These are phyloP conservation scores for Fibroporia radiculosa DNA, from an alignment of 768 basidiomycete genomes.

Conservation along the genomic window DNA sequence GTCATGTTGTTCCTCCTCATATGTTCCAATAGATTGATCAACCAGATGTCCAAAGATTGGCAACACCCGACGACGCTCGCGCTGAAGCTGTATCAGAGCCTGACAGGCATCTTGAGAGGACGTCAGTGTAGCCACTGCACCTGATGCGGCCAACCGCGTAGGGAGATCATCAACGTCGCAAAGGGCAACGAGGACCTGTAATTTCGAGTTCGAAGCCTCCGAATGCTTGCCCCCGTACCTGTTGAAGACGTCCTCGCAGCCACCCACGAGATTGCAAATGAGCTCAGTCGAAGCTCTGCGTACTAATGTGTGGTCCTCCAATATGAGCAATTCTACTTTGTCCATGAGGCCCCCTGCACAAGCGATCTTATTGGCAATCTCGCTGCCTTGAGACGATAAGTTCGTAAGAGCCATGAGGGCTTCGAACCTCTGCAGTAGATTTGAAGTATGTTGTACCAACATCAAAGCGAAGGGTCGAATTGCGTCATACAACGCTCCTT, in stretches of 20 bases:
- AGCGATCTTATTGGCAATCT: conserved; percentile 61
- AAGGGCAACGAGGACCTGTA: conserved; percentile 79
- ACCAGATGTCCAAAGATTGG: conserved; percentile 60
- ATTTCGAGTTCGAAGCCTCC: conserved; percentile 45
- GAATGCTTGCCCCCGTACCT: conserved; percentile 50
- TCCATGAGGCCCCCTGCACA: conserved; percentile 49
- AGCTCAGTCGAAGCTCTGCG: conserved; percentile 87
- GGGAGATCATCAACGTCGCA: conserved; percentile 80
- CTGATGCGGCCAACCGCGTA: conserved; percentile 86
- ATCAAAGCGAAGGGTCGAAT: conserved; percentile 74
- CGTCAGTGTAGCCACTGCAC: conserved; percentile 79
- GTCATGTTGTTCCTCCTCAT: conserved; percentile 27
- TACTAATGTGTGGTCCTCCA: conserved; percentile 78
- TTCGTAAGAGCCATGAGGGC: conserved; percentile 96
- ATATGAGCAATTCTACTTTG: conserved; percentile 63
- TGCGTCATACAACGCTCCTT: conserved; percentile 71
- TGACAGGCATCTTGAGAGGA: conserved; percentile 51
- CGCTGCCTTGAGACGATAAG: conserved; percentile 68
- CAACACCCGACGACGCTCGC: conserved; percentile 56
- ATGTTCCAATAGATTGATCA: conserved; percentile 40
- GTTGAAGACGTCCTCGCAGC: conserved; percentile 69
- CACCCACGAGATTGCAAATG: conserved; percentile 82
- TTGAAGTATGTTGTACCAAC: conserved; percentile 60
- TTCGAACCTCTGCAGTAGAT: conserved; percentile 82
- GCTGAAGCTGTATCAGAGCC: conserved; percentile 55